These are phyloP conservation scores for Osmozyma mogii DNA, from an alignment of 805 yeast species.

Conservation along the genomic window DNA sequence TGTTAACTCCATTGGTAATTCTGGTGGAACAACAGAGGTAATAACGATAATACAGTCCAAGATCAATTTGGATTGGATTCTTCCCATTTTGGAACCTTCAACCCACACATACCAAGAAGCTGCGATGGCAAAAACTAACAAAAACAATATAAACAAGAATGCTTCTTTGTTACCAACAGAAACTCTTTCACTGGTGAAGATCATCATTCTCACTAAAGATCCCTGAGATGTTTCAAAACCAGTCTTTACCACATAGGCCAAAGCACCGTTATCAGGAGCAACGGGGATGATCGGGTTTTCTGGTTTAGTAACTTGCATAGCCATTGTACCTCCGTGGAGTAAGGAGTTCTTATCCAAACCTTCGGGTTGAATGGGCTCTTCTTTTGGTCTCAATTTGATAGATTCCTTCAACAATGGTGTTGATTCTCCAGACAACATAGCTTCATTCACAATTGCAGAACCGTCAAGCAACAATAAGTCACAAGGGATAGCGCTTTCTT, in stretches of 20 bases:
- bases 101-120: constrained; percentile 99
- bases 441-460: constrained; percentile 93
- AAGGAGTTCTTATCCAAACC: constrained; percentile 84
- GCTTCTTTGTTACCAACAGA: constrained; percentile 95
- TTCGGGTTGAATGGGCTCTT: constrained; percentile 62
- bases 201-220: constrained; percentile 94
- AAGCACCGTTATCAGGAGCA: constrained; percentile 89
- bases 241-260: constrained; percentile 84
- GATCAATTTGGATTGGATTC: constrained; percentile 87
- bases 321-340: constrained; percentile 93
- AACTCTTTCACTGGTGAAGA: constrained; percentile 91
- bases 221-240: constrained; percentile 99
- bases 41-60: constrained; percentile 92
- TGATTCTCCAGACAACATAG: constrained; percentile 98
- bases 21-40: constrained; percentile 98
- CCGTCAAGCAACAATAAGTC: constrained; percentile 84
- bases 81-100: constrained; percentile 93
- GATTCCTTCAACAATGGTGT: constrained; percentile 95
- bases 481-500: constrained; percentile 90
- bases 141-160: constrained; percentile 80
- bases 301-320: constrained; percentile 80
- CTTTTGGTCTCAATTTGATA: constrained; percentile 68
- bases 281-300: constrained; percentile 41
- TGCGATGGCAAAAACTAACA: constrained; percentile 84
- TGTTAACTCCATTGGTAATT: constrained; percentile 96